A percentile compares a stretch with the other conserved stretches of the same genome.
phyloP scores from a whole-genome alignment of 164 flowering plant species.

The Hamamelis virginiana region DNA sequence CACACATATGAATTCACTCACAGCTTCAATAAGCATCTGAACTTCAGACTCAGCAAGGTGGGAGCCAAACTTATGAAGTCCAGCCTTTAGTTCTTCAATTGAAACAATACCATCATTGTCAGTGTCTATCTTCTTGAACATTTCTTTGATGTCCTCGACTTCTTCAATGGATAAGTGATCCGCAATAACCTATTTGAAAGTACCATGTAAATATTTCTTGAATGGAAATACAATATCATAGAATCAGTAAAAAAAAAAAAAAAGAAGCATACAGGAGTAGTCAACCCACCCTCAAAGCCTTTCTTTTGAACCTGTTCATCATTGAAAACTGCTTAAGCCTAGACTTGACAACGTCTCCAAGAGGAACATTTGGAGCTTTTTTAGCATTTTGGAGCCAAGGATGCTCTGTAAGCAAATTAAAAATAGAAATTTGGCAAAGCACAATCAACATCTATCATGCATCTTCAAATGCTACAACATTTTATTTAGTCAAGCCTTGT shows the following conservation, averaged over 20 bases:
- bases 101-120: conserved; percentile 78
- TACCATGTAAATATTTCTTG: not conserved
- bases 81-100: conserved; percentile 71
- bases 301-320: conserved; percentile 94
- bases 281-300: conserved; percentile 75
- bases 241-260: not conserved
- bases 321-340: conserved; percentile 91
- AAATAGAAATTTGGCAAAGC: conserved; percentile 4
- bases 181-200: conserved; percentile 67
- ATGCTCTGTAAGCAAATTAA: conserved; percentile 51
- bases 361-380: conserved; percentile 89
- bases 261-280: not conserved
- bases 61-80: conserved; percentile 58
- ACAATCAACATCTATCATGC: conserved; percentile 1
- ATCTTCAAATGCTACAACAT: not conserved
- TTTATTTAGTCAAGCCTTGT: not conserved
- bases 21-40: conserved; percentile 87
- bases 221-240: not conserved
- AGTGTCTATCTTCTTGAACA: conserved; percentile 76
- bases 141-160: conserved; percentile 79
- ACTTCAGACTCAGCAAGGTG: conserved; percentile 83
- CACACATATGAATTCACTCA: conserved; percentile 31
- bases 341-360: conserved; percentile 88
- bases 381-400: conserved; percentile 92
- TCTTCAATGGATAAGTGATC: conserved; percentile 82